Evolutionary conservation across 495 filamentous ascomycete species (phyloP), one percentile per base, ranked within the genome.

Genomic region (Staphylotrichum longicolle): DNA sequence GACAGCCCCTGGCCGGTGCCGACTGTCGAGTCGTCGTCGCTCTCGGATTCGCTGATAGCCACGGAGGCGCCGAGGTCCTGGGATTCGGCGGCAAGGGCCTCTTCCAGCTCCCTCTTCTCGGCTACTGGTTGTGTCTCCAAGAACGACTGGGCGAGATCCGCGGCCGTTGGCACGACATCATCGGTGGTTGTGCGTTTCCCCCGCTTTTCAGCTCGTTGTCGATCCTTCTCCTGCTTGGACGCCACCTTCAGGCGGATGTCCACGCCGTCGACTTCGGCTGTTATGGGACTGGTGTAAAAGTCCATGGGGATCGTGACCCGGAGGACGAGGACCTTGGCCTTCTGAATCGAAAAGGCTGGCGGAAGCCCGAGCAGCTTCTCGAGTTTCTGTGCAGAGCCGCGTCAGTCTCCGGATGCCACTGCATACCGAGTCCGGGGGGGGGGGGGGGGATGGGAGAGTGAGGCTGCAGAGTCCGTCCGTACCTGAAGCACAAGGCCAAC

Each of bases 121-220:
- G 88, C 83, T 10, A 69, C 69, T 46, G 91, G 89, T 65, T 97
- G 90, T 1, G 90, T 83, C 64, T 91, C 82, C 12, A 98, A 78
- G 73, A 96, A 97, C 0, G 90, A 95, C 71, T 91, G 82, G 4
- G 93, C 93, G 37, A 98, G 80, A 60, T 93, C 88, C 63, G 87
- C 82, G n/a, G 91, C 85, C 14, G 88, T 91, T 4, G 91, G 90
- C 10, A 96, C 74, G 20, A 80, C 68, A 3, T 81, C 78, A n/a
- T 68, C 63, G 32, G 63, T 66, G 12, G 56, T 66, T 6, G 60
- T 46, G 30, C 55, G 45, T 60, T 62, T 61, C 37, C 61, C 57
- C 45, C 34, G 70, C 68, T 60, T 79, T 63, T 39, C 73, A 64
- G 52, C 63, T 60, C 48, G 70, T 59, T 62, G 61, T 45, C 53